Base-by-base conservation (phyloP, 2,329 filamentous ascomycete genomes). In the Diaporthe aspalathi region DNA sequence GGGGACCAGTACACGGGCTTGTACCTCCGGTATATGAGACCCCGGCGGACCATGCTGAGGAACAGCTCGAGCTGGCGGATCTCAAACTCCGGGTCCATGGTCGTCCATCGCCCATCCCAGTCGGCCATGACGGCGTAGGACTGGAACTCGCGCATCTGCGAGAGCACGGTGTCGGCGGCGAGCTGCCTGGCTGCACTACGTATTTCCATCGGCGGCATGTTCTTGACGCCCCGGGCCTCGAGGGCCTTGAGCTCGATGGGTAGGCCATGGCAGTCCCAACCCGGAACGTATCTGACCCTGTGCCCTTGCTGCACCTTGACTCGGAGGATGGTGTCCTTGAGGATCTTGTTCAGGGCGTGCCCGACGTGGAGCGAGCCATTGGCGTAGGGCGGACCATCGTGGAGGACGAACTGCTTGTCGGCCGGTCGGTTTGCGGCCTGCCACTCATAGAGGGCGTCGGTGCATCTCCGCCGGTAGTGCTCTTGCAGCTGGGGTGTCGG, bases 201-300 rank as follows among this genome's bases (percentile, higher is more conserved):
- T 72, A 94, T 88, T 73, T 89, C 87, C 63, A 90, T 83, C 0
- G 89, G 82, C 29, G 81, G 84, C 78, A 86, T 84, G 60, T 76
- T 78, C 73, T 83, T 85, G 69, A 78, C 70, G 80, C 80, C 75
- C 81, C 78, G 75, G 9, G 83, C 82, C 76, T 93, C 92, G 20
- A 99, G 87, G 29, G 95, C 96, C 83, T 98, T 99, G 76, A 98
- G 88, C 85, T 99, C 96, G 78, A 99, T 99, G 1, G 96, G 96
- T 62, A 99, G 87, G 0, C 96, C 96, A 84, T 99, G 96, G 75
- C 96, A 99, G 80, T 99, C 97, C 96, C 96, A 99, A 56, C 96
- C 95, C 2, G 96, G 96, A 20, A 94, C 86, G 78, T 97, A 99
- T 49, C 90, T 86, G 43, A 98, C 91, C 73, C 89, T 87, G 75